Percentiles rank a stretch among this genome's conserved stretches.
phyloP scores from a whole-genome alignment of 2,329 filamentous ascomycete species.

The Aspergillus sp. region DNA sequence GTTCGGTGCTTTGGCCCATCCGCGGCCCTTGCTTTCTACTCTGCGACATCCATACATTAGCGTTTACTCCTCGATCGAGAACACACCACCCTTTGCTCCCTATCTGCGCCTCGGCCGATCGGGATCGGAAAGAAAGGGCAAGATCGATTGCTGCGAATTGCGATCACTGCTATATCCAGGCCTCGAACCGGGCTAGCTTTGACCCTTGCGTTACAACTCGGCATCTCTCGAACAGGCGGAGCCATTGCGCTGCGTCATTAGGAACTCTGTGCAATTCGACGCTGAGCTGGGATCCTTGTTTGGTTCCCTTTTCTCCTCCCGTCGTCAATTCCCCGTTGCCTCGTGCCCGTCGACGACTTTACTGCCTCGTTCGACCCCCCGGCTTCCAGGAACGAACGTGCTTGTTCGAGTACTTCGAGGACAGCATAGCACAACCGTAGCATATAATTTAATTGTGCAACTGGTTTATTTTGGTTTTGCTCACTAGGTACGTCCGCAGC shows the following conservation, averaged over 20 bases:
- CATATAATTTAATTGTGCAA: no score
- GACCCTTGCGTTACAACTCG: constrained; percentile 12
- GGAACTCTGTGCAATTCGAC: not conserved
- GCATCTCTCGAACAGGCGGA: constrained; percentile 8
- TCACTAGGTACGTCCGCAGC: constrained; percentile 21
- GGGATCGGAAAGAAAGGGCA: constrained; percentile 1
- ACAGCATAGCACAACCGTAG: no score
- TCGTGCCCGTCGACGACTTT: constrained; percentile 20
- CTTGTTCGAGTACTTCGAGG: not conserved
- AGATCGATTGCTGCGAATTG: not conserved
- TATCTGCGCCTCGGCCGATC: constrained; percentile 14
- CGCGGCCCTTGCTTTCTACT: constrained; percentile 21
- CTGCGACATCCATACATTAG: constrained; percentile 12
- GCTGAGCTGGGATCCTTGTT: constrained; percentile 1
- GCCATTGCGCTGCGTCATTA: constrained; percentile 2
- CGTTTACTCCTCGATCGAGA: not conserved
- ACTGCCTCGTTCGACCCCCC: constrained; percentile 12
- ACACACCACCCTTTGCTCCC: constrained; percentile 3
- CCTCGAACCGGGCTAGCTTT: not conserved
- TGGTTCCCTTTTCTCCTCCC: constrained; percentile 10
- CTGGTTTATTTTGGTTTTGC: constrained; percentile 5
- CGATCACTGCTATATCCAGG: not conserved
- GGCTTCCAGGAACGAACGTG: constrained; percentile 20
- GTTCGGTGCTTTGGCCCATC: constrained; percentile 13
- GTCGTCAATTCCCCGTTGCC: constrained; percentile 16